Percentiles rank a stretch among this genome's conserved stretches.
These are phyloP conservation scores for Kwoniella shandongensis DNA, from an alignment of 768 basidiomycete genomes.

Conservation along the genomic window DNA sequence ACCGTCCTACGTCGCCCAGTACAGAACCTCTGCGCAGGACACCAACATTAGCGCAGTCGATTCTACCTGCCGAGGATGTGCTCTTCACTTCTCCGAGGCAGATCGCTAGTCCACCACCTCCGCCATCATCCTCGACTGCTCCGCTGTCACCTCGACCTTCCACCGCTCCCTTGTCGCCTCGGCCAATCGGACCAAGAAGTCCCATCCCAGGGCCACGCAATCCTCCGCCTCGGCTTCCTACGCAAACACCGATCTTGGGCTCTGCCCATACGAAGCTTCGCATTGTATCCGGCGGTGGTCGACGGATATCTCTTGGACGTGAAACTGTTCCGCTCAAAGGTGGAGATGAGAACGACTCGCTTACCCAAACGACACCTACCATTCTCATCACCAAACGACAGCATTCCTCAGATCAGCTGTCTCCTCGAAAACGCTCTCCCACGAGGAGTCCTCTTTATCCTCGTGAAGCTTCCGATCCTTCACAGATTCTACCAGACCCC, in stretches of 20 bases:
- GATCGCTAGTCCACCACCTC: constrained; percentile 6
- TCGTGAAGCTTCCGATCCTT: constrained; percentile 3
- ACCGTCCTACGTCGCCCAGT: background rate
- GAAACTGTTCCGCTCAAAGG: constrained; percentile 40
- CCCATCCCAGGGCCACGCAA: constrained; percentile 8
- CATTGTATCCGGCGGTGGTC: constrained; percentile 42
- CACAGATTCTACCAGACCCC: constrained; percentile 13
- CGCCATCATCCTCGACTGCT: background rate
- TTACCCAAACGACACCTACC: constrained; percentile 13
- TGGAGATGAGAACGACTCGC: constrained; percentile 17
- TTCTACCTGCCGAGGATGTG: background rate
- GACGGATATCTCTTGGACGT: constrained; percentile 43
- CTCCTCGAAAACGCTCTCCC: constrained; percentile 46
- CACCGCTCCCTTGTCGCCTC: constrained; percentile 19
- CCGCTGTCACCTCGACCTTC: constrained; percentile 16
- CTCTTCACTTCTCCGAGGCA: constrained; percentile 16
- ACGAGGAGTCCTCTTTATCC: constrained; percentile 32
- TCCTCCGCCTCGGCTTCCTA: background rate
- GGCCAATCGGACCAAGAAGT: constrained; percentile 23
- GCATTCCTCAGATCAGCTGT: constrained; percentile 47
- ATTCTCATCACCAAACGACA: constrained; percentile 34
- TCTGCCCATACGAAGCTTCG: constrained; percentile 39
- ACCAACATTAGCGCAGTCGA: background rate
- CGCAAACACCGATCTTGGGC: constrained; percentile 11
- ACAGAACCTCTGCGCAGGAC: background rate